phyloP scores from a whole-genome alignment of 2,329 filamentous ascomycete genomes.

The Ilyonectria robusta region DNA sequence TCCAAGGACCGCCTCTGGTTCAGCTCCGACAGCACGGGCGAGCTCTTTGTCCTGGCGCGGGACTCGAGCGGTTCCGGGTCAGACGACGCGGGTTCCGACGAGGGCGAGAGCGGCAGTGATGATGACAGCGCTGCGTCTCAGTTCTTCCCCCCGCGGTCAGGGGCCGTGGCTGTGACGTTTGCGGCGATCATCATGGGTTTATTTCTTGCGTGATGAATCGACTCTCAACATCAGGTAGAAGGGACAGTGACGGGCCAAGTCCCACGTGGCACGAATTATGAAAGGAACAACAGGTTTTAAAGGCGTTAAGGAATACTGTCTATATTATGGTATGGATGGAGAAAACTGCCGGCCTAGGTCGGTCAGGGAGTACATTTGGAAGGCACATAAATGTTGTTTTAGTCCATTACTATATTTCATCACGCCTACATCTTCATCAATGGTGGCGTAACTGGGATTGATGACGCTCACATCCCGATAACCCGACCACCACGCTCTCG shows the following conservation, averaged over 20 bases:
- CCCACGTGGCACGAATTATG: conserved; percentile 11
- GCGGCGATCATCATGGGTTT: conserved; percentile 48
- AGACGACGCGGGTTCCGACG: conserved; percentile 18
- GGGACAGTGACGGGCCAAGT: neutral
- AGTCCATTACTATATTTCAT: conserved; percentile 26
- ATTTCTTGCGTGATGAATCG: conserved; percentile 44
- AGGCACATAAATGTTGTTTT: conserved; percentile 17
- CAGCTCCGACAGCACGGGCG: conserved; percentile 74
- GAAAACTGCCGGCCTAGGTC: conserved; percentile 1
- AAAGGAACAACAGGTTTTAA: neutral
- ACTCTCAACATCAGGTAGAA: neutral
- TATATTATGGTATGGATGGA: conserved; percentile 9
- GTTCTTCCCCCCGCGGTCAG: conserved; percentile 36
- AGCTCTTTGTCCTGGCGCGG: conserved; percentile 70
- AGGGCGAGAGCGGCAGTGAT: conserved; percentile 24
- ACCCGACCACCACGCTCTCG: neutral
- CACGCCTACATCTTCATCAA: conserved; percentile 17
- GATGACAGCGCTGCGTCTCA: conserved; percentile 42
- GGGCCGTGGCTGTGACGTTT: conserved; percentile 45
- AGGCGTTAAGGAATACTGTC: conserved; percentile 11
- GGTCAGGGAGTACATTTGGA: neutral
- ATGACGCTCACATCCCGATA: neutral
- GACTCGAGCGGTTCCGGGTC: conserved; percentile 12
- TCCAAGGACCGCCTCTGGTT: conserved; percentile 70
- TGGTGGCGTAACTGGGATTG: neutral